Conservation (phyloP, 2,329 filamentous ascomycete genomes). For the Uncinocarpus reesii region DNA sequence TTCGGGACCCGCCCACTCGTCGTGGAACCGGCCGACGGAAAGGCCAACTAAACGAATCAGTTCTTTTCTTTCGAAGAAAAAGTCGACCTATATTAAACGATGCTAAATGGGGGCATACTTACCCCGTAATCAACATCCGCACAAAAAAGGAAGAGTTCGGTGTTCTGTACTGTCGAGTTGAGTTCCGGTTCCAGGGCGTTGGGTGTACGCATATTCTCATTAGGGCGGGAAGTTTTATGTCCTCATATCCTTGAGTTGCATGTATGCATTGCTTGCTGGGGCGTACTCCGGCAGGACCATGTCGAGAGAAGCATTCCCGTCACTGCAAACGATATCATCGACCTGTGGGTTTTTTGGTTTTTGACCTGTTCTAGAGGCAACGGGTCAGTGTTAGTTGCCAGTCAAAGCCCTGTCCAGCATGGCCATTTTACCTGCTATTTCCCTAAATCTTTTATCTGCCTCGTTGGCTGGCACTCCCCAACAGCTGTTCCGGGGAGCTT, state of each 20-base stretch:
- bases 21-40: background rate
- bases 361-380: background rate
- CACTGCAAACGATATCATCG: background rate
- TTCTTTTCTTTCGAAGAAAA: background rate
- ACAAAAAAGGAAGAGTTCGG: background rate
- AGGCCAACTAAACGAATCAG: background rate
- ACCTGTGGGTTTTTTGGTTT: background rate
- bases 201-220: slow-evolving; percentile 1
- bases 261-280: background rate
- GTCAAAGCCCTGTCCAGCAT: background rate
- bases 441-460: background rate
- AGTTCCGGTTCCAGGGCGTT: background rate
- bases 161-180: background rate
- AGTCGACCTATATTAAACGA: background rate
- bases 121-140: background rate
- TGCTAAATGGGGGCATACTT: background rate
- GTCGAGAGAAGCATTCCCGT: background rate
- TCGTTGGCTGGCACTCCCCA: background rate
- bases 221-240: background rate
- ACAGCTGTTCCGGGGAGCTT: background rate
- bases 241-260: background rate
- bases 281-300: background rate
- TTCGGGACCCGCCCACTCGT: slow-evolving; percentile 44
- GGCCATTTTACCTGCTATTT: background rate
- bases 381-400: background rate